These are phyloP conservation scores for Colletotrichum chlorophyti DNA, from an alignment of 2,329 filamentous ascomycete genomes.

Conservation along the genomic window DNA sequence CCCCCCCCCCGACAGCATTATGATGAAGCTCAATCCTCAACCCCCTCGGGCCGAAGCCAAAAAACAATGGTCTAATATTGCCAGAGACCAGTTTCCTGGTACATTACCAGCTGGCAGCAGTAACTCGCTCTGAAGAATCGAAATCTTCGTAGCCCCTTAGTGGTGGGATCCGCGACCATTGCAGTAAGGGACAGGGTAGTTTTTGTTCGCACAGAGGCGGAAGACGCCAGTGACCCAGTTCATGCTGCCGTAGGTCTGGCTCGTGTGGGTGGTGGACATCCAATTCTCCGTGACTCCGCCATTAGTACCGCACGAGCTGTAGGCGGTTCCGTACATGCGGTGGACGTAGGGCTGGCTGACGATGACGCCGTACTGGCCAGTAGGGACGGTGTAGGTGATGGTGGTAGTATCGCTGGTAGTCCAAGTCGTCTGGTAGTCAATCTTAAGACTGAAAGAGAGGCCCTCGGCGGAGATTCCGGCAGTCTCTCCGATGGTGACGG, in stretches of 20 bases:
- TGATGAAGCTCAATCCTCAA: no score
- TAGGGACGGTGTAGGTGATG: neutral
- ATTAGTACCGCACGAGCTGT: neutral
- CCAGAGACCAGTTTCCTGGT: no score
- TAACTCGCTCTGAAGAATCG: no score
- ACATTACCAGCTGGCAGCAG: no score
- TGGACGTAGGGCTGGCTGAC: conserved; percentile 42
- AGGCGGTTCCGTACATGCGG: neutral
- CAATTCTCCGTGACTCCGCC: neutral
- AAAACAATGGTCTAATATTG: no score
- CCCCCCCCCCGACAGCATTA: no score
- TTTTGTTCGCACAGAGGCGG: neutral
- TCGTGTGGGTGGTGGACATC: neutral
- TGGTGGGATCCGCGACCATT: neutral
- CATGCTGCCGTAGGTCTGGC: neutral
- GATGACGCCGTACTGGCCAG: conserved; percentile 22
- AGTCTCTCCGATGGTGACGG: neutral
- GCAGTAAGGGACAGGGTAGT: neutral
- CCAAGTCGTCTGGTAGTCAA: neutral
- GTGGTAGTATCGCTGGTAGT: neutral
- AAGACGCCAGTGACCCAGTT: neutral
- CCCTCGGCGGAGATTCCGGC: neutral
- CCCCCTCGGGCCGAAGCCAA: no score
- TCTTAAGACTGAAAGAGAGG: neutral
- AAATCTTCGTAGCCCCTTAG: neutral